A percentile compares a stretch with the other conserved stretches of the same genome.
Conservation (phyloP, 1,284 basidiomycete genomes). For the Cryptococcus sp. region DNA sequence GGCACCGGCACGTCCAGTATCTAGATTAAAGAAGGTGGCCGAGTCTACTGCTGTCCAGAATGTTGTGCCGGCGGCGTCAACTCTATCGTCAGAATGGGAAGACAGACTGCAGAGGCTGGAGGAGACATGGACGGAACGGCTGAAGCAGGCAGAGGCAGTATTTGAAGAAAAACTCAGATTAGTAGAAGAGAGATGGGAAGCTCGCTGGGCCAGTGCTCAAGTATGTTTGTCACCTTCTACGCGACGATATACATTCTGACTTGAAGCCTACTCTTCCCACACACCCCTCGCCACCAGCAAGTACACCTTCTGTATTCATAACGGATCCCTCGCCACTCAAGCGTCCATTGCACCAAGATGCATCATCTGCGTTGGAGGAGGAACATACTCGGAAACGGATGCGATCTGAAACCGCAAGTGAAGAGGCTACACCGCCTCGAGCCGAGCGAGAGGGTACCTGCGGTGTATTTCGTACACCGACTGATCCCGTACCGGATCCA, state of each 20-base stretch:
- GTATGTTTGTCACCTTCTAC: not conserved
- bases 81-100: constrained; percentile 82
- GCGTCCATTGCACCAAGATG: not conserved
- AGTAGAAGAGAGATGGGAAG: constrained; percentile 82
- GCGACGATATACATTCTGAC: not conserved
- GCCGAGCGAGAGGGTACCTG: too few species aligned
- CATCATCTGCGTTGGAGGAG: too few species aligned
- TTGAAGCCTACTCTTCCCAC: not conserved
- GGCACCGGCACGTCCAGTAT: not conserved
- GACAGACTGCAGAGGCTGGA: constrained; percentile 78
- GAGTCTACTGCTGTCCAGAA: constrained; percentile 69
- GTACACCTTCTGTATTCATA: not conserved
- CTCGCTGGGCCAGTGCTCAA: constrained; percentile 54
- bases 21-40: too few species aligned
- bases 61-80: not conserved
- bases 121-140: constrained; percentile 65
- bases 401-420: not conserved
- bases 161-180: constrained; percentile 62
- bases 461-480: too few species aligned
- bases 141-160: constrained; percentile 44
- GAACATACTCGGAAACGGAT: not conserved
- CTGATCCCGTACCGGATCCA: constrained; percentile 5
- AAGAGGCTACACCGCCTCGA: not conserved
- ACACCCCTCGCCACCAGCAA: not conserved
- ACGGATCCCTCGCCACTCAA: not conserved